A percentile compares a stretch with the other conserved stretches of the same genome.
Evolutionary conservation across 495 filamentous ascomycete genomes (phyloP).

Genomic region (Xylaria telfairii): DNA sequence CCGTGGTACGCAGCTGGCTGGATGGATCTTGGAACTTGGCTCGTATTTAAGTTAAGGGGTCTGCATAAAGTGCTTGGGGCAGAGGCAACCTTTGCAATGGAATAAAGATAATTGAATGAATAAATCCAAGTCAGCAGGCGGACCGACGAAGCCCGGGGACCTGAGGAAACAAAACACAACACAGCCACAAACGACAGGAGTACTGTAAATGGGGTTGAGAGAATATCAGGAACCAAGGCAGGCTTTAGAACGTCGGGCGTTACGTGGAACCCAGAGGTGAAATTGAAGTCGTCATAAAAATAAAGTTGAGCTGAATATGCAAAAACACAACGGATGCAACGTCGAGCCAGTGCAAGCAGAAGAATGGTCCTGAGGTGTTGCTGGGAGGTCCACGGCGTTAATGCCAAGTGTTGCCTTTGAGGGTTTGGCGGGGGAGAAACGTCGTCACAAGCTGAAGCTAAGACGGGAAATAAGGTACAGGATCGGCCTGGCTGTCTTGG

Average conservation of each 20-base stretch:
- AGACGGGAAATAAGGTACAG: not conserved
- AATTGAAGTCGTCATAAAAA: slow-evolving; percentile 7
- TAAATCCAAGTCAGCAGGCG: not conserved
- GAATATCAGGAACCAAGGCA: not conserved
- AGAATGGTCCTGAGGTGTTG: not conserved
- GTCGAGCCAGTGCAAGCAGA: slow-evolving; percentile 13
- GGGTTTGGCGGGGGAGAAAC: slow-evolving; percentile 27
- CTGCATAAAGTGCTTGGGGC: not conserved
- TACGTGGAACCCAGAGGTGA: too few species aligned
- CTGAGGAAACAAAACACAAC: not conserved
- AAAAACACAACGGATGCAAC: slow-evolving; percentile 20
- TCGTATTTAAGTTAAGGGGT: not conserved
- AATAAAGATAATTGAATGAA: not conserved
- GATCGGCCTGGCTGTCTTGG: not conserved
- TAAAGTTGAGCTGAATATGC: not conserved
- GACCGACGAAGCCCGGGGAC: not conserved
- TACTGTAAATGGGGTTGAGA: not conserved
- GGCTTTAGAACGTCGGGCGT: too few species aligned
- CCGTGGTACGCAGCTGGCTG: not conserved
- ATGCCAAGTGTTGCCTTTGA: slow-evolving; percentile 32
- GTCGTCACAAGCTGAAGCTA: slow-evolving; percentile 20
- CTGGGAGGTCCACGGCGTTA: slow-evolving; percentile 4
- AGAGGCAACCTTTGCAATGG: slow-evolving; percentile 9
- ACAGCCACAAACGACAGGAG: not conserved
- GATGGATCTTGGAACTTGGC: slow-evolving; percentile 1